Evolutionary conservation across 805 yeast genomes (phyloP).

Genomic region (Lachancea sp.): DNA sequence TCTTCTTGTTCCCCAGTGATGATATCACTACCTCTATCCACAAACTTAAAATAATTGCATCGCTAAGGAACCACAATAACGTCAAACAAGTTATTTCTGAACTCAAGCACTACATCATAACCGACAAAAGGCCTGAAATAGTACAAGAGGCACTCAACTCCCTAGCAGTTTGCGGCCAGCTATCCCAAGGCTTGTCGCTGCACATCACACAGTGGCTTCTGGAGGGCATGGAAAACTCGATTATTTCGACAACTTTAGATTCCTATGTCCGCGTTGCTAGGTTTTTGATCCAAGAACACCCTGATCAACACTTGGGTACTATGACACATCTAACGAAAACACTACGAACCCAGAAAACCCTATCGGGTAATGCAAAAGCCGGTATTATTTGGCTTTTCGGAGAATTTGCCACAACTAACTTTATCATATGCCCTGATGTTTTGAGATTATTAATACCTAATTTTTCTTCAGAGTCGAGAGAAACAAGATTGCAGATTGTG

Average conservation of each 20-base stretch:
- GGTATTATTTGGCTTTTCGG: slow-evolving; percentile 90
- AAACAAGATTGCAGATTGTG: slow-evolving; percentile 64
- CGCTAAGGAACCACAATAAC: slow-evolving; percentile 49
- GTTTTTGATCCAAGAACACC: slow-evolving; percentile 58
- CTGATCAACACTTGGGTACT: slow-evolving; percentile 46
- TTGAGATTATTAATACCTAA: slow-evolving; percentile 49
- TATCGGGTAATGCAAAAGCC: slow-evolving; percentile 55
- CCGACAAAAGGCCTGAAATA: slow-evolving; percentile 26
- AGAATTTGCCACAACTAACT: slow-evolving; percentile 51
- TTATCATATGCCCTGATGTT: slow-evolving; percentile 66
- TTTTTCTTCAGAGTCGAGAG: slow-evolving; percentile 49
- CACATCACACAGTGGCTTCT: slow-evolving; percentile 61
- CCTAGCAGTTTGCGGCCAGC: slow-evolving; percentile 53
- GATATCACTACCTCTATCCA: slow-evolving; percentile 36
- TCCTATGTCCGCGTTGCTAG: slow-evolving; percentile 72
- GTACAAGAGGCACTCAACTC: slow-evolving; percentile 49
- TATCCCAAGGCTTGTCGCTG: slow-evolving; percentile 43
- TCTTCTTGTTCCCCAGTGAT: slow-evolving; percentile 56
- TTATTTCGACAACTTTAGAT: slow-evolving; percentile 37
- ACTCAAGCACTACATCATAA: slow-evolving; percentile 49
- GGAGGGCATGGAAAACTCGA: slow-evolving; percentile 36
- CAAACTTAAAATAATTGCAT: slow-evolving; percentile 58
- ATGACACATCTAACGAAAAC: slow-evolving; percentile 45
- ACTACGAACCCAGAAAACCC: slow-evolving; percentile 20
- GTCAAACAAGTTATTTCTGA: slow-evolving; percentile 51